These are phyloP conservation scores for Lactuca saligna DNA, from an alignment of 129 eudicot species.

Conservation along the genomic window DNA sequence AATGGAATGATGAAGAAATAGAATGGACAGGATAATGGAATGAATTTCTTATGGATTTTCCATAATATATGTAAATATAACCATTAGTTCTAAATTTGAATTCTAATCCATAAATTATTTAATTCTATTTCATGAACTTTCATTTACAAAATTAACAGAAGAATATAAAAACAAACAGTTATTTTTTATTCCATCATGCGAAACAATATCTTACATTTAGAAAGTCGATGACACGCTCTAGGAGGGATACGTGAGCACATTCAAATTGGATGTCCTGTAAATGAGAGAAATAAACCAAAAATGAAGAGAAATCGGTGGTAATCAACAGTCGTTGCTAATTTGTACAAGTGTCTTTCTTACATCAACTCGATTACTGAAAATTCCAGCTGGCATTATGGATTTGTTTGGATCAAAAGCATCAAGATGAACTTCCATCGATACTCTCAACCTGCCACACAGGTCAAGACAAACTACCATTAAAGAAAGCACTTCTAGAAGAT, in stretches of 20 bases:
- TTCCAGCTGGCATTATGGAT: constrained; percentile 79
- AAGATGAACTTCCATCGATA: constrained; percentile 85
- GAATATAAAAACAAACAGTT: not conserved
- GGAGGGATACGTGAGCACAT: constrained; percentile 79
- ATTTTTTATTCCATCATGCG: too few relatives aligned
- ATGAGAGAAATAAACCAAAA: constrained; percentile 3
- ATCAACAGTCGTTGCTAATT: not conserved
- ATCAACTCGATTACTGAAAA: constrained; percentile 74
- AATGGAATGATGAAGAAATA: too few relatives aligned
- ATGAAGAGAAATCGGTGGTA: not conserved
- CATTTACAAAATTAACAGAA: too few relatives aligned
- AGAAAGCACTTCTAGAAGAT: too few relatives aligned
- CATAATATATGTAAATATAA: too few relatives aligned
- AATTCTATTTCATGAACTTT: too few relatives aligned
- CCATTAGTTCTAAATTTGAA: too few relatives aligned
- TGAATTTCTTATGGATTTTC: too few relatives aligned
- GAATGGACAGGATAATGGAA: too few relatives aligned
- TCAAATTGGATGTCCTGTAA: constrained; percentile 78
- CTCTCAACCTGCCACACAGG: constrained; percentile 59
- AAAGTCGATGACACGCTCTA: constrained; percentile 75
- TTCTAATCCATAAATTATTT: too few relatives aligned
- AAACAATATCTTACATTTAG: constrained; percentile 58
- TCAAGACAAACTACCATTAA: not conserved
- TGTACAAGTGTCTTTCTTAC: constrained; percentile 37
- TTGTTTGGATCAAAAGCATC: constrained; percentile 71